These are phyloP conservation scores for Ganoderma meredithae DNA, from an alignment of 1,284 basidiomycete species.

Conservation along the genomic window DNA sequence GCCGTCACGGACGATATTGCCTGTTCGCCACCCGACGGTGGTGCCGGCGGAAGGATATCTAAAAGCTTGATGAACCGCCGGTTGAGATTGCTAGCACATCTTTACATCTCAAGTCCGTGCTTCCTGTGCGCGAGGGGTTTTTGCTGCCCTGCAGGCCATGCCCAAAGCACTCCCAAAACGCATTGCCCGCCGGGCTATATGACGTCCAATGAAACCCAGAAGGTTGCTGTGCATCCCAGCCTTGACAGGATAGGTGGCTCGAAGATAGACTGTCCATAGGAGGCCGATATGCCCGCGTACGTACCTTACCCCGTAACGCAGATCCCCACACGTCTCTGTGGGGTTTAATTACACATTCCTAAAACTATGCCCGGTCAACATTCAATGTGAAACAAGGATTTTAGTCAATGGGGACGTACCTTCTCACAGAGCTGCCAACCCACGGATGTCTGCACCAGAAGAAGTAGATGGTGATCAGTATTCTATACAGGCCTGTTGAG, in stretches of 20 bases:
- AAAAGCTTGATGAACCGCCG: neutral
- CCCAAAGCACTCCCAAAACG: neutral
- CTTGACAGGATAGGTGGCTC: neutral
- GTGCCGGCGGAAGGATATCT: neutral
- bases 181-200: neutral
- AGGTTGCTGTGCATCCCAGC: neutral
- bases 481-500: neutral
- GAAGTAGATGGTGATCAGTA: neutral
- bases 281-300: constrained; percentile 6
- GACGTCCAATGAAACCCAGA: neutral
- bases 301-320: neutral
- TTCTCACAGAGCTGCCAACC: neutral
- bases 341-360: neutral
- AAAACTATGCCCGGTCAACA: neutral
- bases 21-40: neutral
- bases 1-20: neutral
- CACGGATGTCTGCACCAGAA: neutral
- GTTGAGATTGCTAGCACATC: neutral
- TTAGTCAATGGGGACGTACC: neutral
- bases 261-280: neutral
- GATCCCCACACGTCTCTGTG: neutral
- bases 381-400: neutral
- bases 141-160: too few relatives aligned
- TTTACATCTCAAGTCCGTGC: neutral
- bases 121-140: neutral